Evolutionary conservation across 2,329 filamentous ascomycete species (phyloP).

Genomic region (Lasiodiplodia theobromae): DNA sequence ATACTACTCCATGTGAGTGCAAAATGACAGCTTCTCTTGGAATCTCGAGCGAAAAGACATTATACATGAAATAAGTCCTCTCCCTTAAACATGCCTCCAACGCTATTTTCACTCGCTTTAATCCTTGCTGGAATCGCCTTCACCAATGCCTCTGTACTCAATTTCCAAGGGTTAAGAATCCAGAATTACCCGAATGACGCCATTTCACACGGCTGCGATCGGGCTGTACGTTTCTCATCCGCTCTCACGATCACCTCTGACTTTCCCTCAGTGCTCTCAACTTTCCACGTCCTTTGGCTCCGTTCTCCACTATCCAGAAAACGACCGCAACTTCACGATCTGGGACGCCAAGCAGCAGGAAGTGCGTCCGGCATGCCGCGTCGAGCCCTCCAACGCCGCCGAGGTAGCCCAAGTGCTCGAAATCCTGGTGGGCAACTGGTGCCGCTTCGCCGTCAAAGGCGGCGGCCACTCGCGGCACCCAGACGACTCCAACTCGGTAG

Average conservation of each 20-base stretch:
- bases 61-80: no score
- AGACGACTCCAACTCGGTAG: slow-evolving; percentile 31
- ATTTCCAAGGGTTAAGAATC: background rate
- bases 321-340: background rate
- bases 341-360: slow-evolving; percentile 11
- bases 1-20: no score
- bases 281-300: background rate
- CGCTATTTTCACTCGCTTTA: background rate
- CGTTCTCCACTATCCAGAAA: background rate
- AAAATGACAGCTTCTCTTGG: no score
- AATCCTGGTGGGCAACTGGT: background rate
- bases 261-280: background rate
- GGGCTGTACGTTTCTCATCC: background rate
- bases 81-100: no score
- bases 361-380: background rate
- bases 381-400: background rate
- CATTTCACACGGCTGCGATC: background rate
- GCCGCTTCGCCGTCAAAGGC: slow-evolving; percentile 1
- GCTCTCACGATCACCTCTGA: background rate
- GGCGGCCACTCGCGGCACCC: background rate
- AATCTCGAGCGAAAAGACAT: no score
- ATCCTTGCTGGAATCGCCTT: background rate
- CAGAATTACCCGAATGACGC: background rate
- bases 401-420: background rate
- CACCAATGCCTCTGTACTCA: background rate